Conservation (phyloP, 2,329 filamentous ascomycete genomes). For the Talaromyces sp. region DNA sequence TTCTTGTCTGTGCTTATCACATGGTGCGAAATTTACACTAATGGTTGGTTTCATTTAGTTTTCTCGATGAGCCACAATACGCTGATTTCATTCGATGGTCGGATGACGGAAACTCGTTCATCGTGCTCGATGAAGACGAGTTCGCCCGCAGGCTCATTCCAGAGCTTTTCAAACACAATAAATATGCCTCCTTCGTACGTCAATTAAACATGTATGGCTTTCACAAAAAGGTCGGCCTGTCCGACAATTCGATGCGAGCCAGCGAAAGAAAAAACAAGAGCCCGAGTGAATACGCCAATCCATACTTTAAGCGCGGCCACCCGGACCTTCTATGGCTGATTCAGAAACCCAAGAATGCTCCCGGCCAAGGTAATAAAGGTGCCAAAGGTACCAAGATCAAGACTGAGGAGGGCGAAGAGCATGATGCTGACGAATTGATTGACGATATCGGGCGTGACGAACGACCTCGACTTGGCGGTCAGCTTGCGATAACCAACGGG, state of each 20-base stretch:
- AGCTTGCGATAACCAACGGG: conserved; percentile 43
- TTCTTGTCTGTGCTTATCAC: neutral
- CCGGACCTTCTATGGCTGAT: conserved; percentile 94
- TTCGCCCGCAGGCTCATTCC: conserved; percentile 72
- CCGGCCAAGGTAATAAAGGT: conserved; percentile 51
- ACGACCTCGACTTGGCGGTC: conserved; percentile 33
- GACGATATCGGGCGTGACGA: conserved; percentile 42
- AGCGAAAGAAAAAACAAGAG: conserved; percentile 97
- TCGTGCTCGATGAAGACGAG: conserved; percentile 93
- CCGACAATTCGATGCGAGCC: conserved; percentile 95
- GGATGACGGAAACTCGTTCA: conserved; percentile 91
- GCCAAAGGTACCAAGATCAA: conserved; percentile 35
- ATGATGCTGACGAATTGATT: conserved; percentile 58
- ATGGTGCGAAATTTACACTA: conserved; percentile 18
- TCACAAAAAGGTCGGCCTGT: conserved; percentile 74
- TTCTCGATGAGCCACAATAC: conserved; percentile 88
- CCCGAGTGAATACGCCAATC: conserved; percentile 96
- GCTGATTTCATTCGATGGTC: conserved; percentile 96
- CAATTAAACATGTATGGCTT: conserved; percentile 67
- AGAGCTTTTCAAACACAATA: conserved; percentile 75
- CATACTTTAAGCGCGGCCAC: conserved; percentile 89
- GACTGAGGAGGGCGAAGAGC: conserved; percentile 61
- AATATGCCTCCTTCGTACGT: conserved; percentile 73
- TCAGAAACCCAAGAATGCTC: conserved; percentile 82
- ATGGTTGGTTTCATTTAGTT: conserved; percentile 55